Evolutionary conservation across 179 eudicot genomes (phyloP).

Genomic region (Kewa caespitosa): DNA sequence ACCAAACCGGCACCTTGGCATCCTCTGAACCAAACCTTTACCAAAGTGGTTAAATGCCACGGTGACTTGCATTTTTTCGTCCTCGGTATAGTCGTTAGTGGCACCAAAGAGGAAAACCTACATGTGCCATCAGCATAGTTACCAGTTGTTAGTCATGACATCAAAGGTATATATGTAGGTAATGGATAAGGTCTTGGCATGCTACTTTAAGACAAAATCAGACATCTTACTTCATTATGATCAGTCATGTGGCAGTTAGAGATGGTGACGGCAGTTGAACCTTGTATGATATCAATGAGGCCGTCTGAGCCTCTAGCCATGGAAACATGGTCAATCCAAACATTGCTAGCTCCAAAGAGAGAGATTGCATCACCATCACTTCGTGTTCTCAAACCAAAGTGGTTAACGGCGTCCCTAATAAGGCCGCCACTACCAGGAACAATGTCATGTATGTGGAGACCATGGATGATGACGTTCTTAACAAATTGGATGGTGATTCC

Average conservation of each 20-base stretch:
- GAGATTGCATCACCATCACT: constrained; percentile 65
- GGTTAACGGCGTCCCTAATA: constrained; percentile 45
- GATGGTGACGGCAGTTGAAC: constrained; percentile 62
- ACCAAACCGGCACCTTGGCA: constrained; percentile 67
- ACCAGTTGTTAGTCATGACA: too few relatives aligned
- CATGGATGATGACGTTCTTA: constrained; percentile 59
- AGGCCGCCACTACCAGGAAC: constrained; percentile 35
- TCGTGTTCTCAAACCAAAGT: constrained; percentile 38
- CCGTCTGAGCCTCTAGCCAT: constrained; percentile 45
- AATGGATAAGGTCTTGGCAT: neutral
- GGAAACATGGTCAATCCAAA: constrained; percentile 75
- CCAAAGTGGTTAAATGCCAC: constrained; percentile 70
- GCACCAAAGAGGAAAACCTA: constrained; percentile 74
- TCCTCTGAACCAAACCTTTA: constrained; percentile 52
- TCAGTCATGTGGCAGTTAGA: constrained; percentile 65
- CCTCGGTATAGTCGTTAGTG: constrained; percentile 19
- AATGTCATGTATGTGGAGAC: constrained; percentile 51
- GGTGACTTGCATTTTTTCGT: constrained; percentile 57
- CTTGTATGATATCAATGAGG: constrained; percentile 58
- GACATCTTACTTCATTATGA: constrained; percentile 44
- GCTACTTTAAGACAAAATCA: too few relatives aligned
- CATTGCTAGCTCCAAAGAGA: constrained; percentile 33
- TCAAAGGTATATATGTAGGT: too few relatives aligned
- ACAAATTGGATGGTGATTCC: constrained; percentile 51
- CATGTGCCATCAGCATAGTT: neutral